Base-by-base conservation (phyloP, 331 rosid genomes). In the Cydonia oblonga region DNA sequence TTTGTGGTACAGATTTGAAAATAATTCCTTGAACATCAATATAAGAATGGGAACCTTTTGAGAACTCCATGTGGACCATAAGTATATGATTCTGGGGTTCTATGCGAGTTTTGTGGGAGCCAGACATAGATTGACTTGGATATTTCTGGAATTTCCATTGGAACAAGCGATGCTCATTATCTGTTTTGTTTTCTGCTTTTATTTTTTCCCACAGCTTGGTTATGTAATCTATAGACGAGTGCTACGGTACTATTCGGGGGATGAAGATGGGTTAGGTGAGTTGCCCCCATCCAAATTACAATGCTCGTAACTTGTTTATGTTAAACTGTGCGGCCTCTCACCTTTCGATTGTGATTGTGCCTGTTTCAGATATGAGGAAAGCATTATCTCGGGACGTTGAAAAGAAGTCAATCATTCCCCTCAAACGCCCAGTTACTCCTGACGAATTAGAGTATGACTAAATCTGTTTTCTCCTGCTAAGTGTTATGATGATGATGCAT, bases 211-310 rank as follows among this genome's bases (percentile, higher is more conserved):
- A 63, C 84, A 92, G 98, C 98, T 92, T 67, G 96, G 81, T 28
- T 92, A 92, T 70, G 90, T 90, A 71, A 88, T 92, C 19, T 92
- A 92, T 81, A 83, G 98, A 73, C 88, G 96, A 49, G 96, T 92
- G 64, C 86, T 90, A 19, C 90, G 90, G 11, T 92, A 92, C 72
- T 92, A 92, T 84, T 92, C 98, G 0, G 96, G 98, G 65, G 98
- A 92, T 74, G 96, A 90, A 84, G 96, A 92, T 79, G 98, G 96
- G 71, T 79, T 92, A 78, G 98, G 98, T 92, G 83, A 75, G 89
- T 62, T 49, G 44, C 62, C 51, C 22, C 78, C 77, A 23, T 59
- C 23, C 69, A 70, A 80, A 26, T 1, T 15, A 66, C 23, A 18
- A 22, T 32, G 56, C 18, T 24, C 7, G 10, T 64, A 2, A 9